Evolutionary conservation across 2,329 filamentous ascomycete species (phyloP).

Genomic region (Sarocladiaceae sp.): DNA sequence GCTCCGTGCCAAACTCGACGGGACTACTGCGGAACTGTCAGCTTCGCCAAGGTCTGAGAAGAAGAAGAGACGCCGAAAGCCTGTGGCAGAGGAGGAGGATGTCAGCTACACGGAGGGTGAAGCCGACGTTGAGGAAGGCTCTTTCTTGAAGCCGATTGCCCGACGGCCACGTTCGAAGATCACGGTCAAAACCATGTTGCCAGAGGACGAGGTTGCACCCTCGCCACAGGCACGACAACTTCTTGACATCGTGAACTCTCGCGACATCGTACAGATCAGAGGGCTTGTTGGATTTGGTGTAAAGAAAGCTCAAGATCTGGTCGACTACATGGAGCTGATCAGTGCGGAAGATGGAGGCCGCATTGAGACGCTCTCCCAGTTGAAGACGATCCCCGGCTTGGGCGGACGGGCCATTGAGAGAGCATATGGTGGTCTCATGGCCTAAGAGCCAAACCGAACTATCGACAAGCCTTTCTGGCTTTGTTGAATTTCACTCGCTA

Average conservation of each 20-base stretch:
- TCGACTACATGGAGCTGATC: slow-evolving; percentile 49
- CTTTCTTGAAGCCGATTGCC: slow-evolving; percentile 26
- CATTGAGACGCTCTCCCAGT: slow-evolving; percentile 46
- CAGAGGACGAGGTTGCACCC: slow-evolving; percentile 37
- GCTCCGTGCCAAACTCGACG: slow-evolving; percentile 48
- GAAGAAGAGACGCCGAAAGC: slow-evolving; percentile 17
- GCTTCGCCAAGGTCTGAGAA: slow-evolving; percentile 12
- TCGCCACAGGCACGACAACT: slow-evolving; percentile 59
- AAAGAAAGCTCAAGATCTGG: slow-evolving; percentile 63
- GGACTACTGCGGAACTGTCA: slow-evolving; percentile 14
- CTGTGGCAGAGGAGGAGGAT: slow-evolving; percentile 29
- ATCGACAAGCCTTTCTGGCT: no score
- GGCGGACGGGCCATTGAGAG: slow-evolving; percentile 53
- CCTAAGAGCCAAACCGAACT: slow-evolving; percentile 13
- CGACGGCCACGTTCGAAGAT: slow-evolving; percentile 27
- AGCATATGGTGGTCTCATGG: slow-evolving; percentile 45
- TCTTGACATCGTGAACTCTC: slow-evolving; percentile 69
- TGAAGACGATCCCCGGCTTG: slow-evolving; percentile 53
- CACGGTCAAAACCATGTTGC: slow-evolving; percentile 18
- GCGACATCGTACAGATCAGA: slow-evolving; percentile 61
- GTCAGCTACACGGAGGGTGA: slow-evolving; percentile 36
- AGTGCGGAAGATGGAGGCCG: slow-evolving; percentile 33
- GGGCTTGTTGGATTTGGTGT: slow-evolving; percentile 66
- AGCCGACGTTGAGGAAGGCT: slow-evolving; percentile 36
- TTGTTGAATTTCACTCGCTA: background rate